Base-by-base conservation (phyloP, 2,329 filamentous ascomycete genomes). In the Arachnopeziza araneosa region DNA sequence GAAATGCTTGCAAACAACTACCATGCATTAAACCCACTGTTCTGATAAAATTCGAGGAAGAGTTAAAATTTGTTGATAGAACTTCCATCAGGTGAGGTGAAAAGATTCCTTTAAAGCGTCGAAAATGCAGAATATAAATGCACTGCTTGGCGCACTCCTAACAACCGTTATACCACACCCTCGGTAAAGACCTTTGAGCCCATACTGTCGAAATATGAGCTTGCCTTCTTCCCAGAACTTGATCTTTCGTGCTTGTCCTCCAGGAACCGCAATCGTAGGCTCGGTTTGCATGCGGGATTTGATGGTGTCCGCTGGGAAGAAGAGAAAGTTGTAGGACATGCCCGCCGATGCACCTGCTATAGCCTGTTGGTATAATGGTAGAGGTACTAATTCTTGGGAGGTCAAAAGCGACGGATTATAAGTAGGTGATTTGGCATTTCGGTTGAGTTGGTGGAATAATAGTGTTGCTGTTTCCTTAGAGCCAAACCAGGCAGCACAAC, bases 261-360 rank as follows among this genome's bases (percentile, higher is more conserved):
- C 54, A 51, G 91, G 79, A 5, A 92, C 88, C 57, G 89, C 83
- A 44, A 44, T 44, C 17, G 36, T 44, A 44, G 36, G 36, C 17
- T 44, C 36, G 0, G 95, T 99, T 77, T 99, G 95, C 87, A 99
- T 96, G 54, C 93, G 86, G 21, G 90, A 96, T 77, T 99, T 99
- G 78, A 99, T 89, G 0, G 95, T 99, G 73, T 99, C 95, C 55
- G 95, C 95, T 0, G 95, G 95, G 73, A 95, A 99, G 79, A 98
- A 97, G 23, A 96, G 78, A 72, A 98, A 98, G 74, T 99, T 99
- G 77, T 99, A 99, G 44, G 86, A 87, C 78, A 97, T 90, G 57
- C 95, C 95, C 2, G 93, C 95, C 8, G 87, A 85, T 2, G 93
- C 93, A 50, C 93, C 93, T 1, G 93, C 90, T 22, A 91, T 73